phyloP scores from a whole-genome alignment of 176 grass and related monocot species.

The Oryza coarctata region DNA sequence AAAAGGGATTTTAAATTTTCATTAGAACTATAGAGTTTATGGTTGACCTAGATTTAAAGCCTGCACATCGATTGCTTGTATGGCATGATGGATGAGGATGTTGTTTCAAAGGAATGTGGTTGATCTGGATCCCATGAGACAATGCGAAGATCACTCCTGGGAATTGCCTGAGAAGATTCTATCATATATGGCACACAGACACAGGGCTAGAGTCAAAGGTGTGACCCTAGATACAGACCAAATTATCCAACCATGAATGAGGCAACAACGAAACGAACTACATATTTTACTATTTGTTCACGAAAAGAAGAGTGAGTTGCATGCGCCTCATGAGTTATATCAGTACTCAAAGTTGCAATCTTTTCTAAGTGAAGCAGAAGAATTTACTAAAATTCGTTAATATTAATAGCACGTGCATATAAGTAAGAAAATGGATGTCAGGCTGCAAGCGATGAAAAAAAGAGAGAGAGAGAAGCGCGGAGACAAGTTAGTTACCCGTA shows the following conservation, averaged over 20 bases:
- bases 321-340: neutral
- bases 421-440: constrained; percentile 21
- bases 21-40: too few species aligned
- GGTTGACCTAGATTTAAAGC: neutral
- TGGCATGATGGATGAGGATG: neutral
- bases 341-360: neutral
- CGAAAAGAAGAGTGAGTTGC: neutral
- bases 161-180: too few species aligned
- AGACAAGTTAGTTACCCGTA: constrained; percentile 46
- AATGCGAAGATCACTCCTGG: constrained; percentile 1
- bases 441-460: neutral
- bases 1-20: too few species aligned
- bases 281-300: neutral
- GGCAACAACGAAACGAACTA: neutral
- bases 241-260: too few species aligned
- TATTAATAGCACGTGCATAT: neutral
- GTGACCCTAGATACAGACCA: too few species aligned
- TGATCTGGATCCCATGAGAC: neutral
- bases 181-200: too few species aligned
- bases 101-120: neutral
- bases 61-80: neutral
- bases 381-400: neutral
- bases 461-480: constrained; percentile 4
- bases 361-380: neutral
- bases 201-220: too few species aligned